Evolutionary conservation across 495 filamentous ascomycete species (phyloP).

Genomic region (Aspergillus cristatus): DNA sequence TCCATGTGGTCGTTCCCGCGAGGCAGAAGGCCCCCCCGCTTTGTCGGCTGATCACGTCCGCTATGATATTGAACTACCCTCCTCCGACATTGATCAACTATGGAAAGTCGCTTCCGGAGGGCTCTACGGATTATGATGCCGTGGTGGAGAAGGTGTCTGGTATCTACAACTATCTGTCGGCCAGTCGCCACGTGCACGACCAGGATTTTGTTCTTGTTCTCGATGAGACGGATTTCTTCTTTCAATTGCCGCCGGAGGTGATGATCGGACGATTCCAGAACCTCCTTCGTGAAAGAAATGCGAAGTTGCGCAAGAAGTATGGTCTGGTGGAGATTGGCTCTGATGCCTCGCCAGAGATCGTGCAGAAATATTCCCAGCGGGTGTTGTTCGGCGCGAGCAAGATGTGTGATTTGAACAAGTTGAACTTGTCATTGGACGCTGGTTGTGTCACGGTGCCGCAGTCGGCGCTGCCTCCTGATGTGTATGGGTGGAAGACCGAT

Average conservation of each 20-base stretch:
- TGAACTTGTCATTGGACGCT: constrained; percentile 31
- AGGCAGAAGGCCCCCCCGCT: constrained; percentile 39
- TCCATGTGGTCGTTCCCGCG: constrained; percentile 53
- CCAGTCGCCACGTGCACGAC: constrained; percentile 38
- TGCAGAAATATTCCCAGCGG: constrained; percentile 44
- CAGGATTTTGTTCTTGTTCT: constrained; percentile 54
- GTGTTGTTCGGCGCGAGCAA: constrained; percentile 56
- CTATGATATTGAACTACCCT: constrained; percentile 54
- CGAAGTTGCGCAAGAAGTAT: constrained; percentile 37
- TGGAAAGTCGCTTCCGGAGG: constrained; percentile 21
- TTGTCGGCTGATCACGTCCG: constrained; percentile 51
- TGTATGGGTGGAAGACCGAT: constrained; percentile 49
- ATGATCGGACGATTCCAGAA: constrained; percentile 47
- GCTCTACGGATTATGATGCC: constrained; percentile 22
- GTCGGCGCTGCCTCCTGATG: constrained; percentile 46
- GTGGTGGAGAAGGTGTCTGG: constrained; percentile 40
- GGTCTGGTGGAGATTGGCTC: constrained; percentile 26
- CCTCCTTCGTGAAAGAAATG: constrained; percentile 40
- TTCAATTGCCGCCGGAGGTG: constrained; percentile 53
- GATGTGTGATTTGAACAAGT: constrained; percentile 33
- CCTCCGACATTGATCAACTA: constrained; percentile 48
- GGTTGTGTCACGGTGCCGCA: constrained; percentile 48
- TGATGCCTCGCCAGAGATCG: constrained; percentile 17
- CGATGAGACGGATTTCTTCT: constrained; percentile 49
- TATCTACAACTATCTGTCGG: constrained; percentile 43